Evolutionary conservation across 1,139 yeast genomes (phyloP), one percentile per base, ranked within the genome.

Genomic region (Scheffersomyces segobiensis): DNA sequence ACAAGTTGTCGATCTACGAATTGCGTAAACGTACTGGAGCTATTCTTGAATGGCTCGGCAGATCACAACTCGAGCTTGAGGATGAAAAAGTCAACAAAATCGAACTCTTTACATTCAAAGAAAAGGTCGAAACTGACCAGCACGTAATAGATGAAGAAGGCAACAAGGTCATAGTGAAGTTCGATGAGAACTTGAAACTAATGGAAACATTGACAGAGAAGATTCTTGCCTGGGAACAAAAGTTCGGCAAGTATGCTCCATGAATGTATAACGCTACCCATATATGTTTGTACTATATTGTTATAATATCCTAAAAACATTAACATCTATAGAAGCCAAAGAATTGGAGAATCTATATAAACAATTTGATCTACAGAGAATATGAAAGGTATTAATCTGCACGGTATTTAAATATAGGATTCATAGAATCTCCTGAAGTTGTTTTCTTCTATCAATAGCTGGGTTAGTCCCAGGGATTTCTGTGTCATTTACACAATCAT

Each of bases 11-110:
- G 2, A 75, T 93, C 59, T 83, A 84, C 63, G 99, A 93, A 70
- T 87, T 93, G 87, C 85, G 93, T 57, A 88, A 92, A 68, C 82
- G 99, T 58, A 91, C 93, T 0, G 90, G 93, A 5, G 96, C 97
- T 3, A 93, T 95, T 20, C 78, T 93, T 66, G 98, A 95, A 74
- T 95, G 93, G 82, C 82, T 93, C 42, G 92, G 92, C 8, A 80
- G 97, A 54, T 89, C 96, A 1, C 97, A 92, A 70, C 73, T 87
- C 59, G 98, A 95, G 68, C 76, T 93, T 61, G 88, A 87, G 52
- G 85, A 84, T 55, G 97, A 93, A 67, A 87, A 87, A 62, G 76
- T 80, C 10, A 81, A 82, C 59, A 84, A 90, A 65, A 75, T 78
- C 50, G 81, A 79, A 62, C 71, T 87, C 59, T 75, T 84, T 54